These are phyloP conservation scores for Thermothelomyces thermophilus DNA, from an alignment of 2,329 filamentous ascomycete species.

Conservation along the genomic window DNA sequence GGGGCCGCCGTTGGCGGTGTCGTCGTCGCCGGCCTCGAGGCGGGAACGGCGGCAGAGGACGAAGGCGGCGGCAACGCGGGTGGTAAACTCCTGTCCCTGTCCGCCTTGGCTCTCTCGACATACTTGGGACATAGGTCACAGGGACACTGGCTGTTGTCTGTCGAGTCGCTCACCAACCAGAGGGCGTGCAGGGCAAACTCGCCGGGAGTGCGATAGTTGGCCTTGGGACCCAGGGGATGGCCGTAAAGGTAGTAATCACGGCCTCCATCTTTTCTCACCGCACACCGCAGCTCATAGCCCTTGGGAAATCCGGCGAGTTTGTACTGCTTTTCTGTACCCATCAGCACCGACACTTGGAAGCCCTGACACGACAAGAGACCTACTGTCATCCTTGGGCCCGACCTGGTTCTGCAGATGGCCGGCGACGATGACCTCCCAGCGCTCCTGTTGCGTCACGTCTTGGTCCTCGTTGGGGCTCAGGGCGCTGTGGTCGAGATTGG, in stretches of 20 bases:
- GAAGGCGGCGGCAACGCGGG: background rate
- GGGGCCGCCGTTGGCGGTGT: conserved; percentile 5
- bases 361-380: background rate
- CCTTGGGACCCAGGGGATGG: conserved; percentile 41
- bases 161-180: conserved; percentile 44
- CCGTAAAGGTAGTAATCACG: conserved; percentile 46
- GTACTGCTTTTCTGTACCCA: conserved; percentile 20
- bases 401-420: conserved; percentile 23
- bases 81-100: conserved; percentile 8
- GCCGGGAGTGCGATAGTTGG: conserved; percentile 44
- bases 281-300: conserved; percentile 25
- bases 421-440: conserved; percentile 25
- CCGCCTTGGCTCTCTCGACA: conserved; percentile 17
- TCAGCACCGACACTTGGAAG: conserved; percentile 3
- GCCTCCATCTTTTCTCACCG: conserved; percentile 33
- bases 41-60: background rate
- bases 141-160: conserved; percentile 44
- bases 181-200: conserved; percentile 48
- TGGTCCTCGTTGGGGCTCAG: conserved; percentile 24
- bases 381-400: conserved; percentile 21
- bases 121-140: conserved; percentile 41
- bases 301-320: conserved; percentile 23
- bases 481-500: conserved; percentile 19
- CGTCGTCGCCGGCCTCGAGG: background rate
- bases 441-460: conserved; percentile 29